A percentile compares a stretch with the other conserved stretches of the same genome.
Conservation (phyloP, 306 rosid genomes). For the Hylodesmum podocarpum region DNA sequence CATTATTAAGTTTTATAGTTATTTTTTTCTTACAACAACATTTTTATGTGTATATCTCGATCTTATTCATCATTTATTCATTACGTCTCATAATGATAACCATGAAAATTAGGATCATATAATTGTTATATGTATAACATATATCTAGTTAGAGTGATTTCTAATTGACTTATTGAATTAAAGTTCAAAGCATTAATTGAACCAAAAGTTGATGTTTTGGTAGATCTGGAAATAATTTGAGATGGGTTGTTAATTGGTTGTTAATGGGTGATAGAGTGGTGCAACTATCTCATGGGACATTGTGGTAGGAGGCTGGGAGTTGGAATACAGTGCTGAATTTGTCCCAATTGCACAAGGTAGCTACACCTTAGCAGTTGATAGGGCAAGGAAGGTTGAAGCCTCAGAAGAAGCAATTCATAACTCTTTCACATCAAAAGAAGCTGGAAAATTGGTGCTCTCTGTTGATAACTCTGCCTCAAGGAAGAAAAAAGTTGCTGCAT, state of each 20-base stretch:
- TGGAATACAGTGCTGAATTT: constrained; percentile 86
- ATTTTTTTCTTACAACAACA: no score
- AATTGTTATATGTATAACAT: no score
- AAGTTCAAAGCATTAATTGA: not conserved
- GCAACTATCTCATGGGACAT: constrained; percentile 91
- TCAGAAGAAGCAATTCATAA: constrained; percentile 78
- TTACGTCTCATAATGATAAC: no score
- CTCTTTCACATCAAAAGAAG: constrained; percentile 66
- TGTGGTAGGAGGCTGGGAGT: constrained; percentile 92
- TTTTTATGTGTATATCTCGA: no score
- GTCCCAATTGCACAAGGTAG: constrained; percentile 67
- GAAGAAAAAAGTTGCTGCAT: constrained; percentile 85
- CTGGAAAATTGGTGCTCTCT: constrained; percentile 76
- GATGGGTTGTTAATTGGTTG: not conserved
- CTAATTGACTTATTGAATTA: no score
- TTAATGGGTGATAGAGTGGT: constrained; percentile 46
- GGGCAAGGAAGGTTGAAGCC: constrained; percentile 54
- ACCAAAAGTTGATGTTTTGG: not conserved
- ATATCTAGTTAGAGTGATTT: no score
- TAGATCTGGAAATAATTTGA: not conserved
- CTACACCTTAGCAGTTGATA: constrained; percentile 77
- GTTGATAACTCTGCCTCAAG: constrained; percentile 82
- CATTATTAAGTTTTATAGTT: no score
- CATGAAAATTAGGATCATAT: no score
- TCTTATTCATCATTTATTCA: no score